Base-by-base conservation (phyloP, 768 basidiomycete species). In the Kwoniella botswanensis region DNA sequence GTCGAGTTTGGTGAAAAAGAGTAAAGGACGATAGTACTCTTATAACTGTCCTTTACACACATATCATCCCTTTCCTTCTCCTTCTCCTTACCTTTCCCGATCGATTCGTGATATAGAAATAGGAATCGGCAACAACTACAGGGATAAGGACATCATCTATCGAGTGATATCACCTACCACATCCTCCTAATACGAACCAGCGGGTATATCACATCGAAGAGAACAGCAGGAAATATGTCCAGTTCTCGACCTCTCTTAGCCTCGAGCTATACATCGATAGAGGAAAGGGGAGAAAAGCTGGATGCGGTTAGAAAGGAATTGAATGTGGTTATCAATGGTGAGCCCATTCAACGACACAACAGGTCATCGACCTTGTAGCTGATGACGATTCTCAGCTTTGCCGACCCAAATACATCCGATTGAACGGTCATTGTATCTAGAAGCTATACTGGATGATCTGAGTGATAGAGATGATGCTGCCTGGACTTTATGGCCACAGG, bases 361-460 rank as follows among this genome's bases (percentile, higher is more conserved):
- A 3, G 21, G n/a, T 12, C 26, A 13, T 2, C 15, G 4, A 2
- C 2, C 44, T 10, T 46, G 42, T 9, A 7, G 17, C 42, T 44
- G 6, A 24, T 21, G 12, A 26, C 6, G n/a, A 46, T 63, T 11
- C 59, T 15, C 76, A 88, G 88, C 88, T 11, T 80, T 85, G 9
- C 86, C 87, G 6, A 86, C 87, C 43, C 82, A 86, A 42, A 85
- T 90, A 67, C 86, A 88, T 76, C 81, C 83, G 11, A 71, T 83
- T 15, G 84, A 87, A 68, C 88, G 90, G 63, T 82, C 85, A 52
- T 83, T 87, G n/a, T 85, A 92, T 59, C 86, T 92, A 41, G 87
- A 87, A 70, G 76, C 83, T 11, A 85, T 93, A 42, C 80, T 93
- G 21, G 85, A 87, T 63, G 92, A 93, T 83, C 84, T 92, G 54